These are phyloP conservation scores for Annulohypoxylon stygium DNA, from an alignment of 495 filamentous ascomycete species.

Conservation along the genomic window DNA sequence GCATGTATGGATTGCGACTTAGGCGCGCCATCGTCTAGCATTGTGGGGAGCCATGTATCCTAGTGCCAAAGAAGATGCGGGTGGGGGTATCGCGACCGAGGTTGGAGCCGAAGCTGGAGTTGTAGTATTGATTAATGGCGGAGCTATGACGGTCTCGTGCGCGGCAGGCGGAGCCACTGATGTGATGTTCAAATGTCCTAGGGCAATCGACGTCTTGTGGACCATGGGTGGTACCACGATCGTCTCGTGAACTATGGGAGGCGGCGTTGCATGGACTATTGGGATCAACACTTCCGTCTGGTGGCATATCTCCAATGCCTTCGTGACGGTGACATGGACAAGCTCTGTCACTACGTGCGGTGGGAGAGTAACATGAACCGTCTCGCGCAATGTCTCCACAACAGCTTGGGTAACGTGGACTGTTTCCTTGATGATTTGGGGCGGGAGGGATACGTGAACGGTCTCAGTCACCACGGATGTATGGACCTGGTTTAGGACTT, in stretches of 20 bases:
- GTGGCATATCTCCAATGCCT: conserved; percentile 15
- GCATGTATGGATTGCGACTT: neutral
- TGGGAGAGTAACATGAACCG: conserved; percentile 26
- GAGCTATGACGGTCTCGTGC: conserved; percentile 15
- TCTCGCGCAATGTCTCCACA: conserved; percentile 21
- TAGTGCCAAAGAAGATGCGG: conserved; percentile 30
- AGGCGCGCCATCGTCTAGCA: conserved; percentile 35
- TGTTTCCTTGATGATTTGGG: conserved; percentile 31
- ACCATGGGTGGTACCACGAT: conserved; percentile 9
- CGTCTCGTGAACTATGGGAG: conserved; percentile 25
- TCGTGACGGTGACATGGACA: conserved; percentile 36
- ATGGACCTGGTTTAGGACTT: conserved; percentile 26
- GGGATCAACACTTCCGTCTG: conserved; percentile 28
- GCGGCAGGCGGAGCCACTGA: conserved; percentile 17
- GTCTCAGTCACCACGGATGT: conserved; percentile 28
- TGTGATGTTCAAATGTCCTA: conserved; percentile 15
- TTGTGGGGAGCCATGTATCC: conserved; percentile 36
- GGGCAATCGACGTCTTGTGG: conserved; percentile 22
- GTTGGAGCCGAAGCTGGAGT: neutral
- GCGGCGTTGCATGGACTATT: conserved; percentile 22
- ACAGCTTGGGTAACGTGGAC: conserved; percentile 30
- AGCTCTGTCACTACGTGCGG: conserved; percentile 16
- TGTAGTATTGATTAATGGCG: neutral
- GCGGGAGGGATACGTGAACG: conserved; percentile 30
- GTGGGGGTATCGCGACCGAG: neutral